Base-by-base conservation (phyloP, 2,329 filamentous ascomycete genomes). In the Grosmannia clavigera region DNA sequence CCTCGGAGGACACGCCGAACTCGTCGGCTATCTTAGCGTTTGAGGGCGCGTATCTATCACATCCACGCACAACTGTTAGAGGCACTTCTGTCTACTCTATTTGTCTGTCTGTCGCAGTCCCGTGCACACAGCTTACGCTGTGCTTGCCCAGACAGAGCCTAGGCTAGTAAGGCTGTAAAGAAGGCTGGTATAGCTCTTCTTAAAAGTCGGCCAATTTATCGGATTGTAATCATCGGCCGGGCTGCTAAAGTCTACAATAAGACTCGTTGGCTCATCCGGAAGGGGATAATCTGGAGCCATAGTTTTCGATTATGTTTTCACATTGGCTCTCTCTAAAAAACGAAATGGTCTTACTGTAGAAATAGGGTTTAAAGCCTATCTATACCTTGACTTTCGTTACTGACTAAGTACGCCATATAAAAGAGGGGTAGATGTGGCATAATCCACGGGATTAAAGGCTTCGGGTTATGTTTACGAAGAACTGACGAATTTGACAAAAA, bases 191-290 rank as follows among this genome's bases (percentile, higher is more conserved):
- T 78, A 65, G 11, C 84, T 71, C 70, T 91, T 91, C 70, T 90
- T 90, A 65, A 73, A 73, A 22, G 79, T 80, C 0, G 80, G 75
- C 88, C 88, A 92, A 67, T 91, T 91, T 52, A 85, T 66, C 0
- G 87, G 87, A 5, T 78, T 74, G 67, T 90, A 89, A 0, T 84
- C 84, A 70, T 91, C 88, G 61, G 87, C 81, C 0, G 77, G 77
- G 1, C 87, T 86, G 7, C 90, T 86, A 22, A 90, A 92, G 61
- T 88, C 84, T 31, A 91, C 87, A n/a, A 90, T 66, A 3, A 22
- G 16, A 48, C 22, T 22, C 22, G 22, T 22, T 22, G 22, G 22
- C 22, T 22, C 22, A 22, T 22, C 10, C 11, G 4, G 43, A 48
- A 5, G 19, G 43, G 19, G 40, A 5, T 10, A 48, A 40, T 40